Base-by-base conservation (phyloP, 352 stramenopile species). In the Phytophthora capsici region DNA sequence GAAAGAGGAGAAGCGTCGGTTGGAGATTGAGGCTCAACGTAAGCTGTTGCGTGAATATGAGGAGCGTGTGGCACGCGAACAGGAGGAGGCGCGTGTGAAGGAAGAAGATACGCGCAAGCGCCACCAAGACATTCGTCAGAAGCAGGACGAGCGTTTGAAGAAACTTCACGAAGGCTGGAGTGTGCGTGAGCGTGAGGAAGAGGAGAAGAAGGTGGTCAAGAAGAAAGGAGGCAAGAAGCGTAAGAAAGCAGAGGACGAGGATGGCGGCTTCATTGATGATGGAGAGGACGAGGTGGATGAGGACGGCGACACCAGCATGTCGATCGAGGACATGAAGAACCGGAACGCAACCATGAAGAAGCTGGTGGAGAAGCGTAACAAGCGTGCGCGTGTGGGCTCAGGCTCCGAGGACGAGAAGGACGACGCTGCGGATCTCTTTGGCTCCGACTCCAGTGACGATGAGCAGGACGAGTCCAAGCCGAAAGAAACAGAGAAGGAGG, bases 321-420 rank as follows among this genome's bases (percentile, higher is more conserved):
- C 85, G 23, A 94, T 95, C 40, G 87, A 93, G 63, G 87, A 95
- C 69, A 95, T 95, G 88, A 94, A 95, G 77, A 93, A 95, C 74
- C 87, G 87, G 50, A 94, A 94, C 47, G 58, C 74, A 17, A 95
- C 86, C 52, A 91, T 94, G 75, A 94, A 93, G 75, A 92, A 90
- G 36, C 66, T 95, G 23, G 77, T 89, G 23, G 87, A 91, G 46
- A 96, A 96, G 72, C 85, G 86, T 43, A 88, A 89, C 66, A 95
- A 95, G 70, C 82, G 82, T 19, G 76, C 81, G 6, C 68, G 71
- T 16, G 55, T 70, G 40, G 75, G 76, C 10, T 76, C 83, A 38
- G 80, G 69, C 38, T 88, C 77, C 9, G 85, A 93, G 25, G 73
- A 81, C n/a, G 87, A 93, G n/a, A 79, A 87, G 12, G 57, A 76